phyloP scores from a whole-genome alignment of 2,329 filamentous ascomycete genomes.

The Epicoccum sorghinum region DNA sequence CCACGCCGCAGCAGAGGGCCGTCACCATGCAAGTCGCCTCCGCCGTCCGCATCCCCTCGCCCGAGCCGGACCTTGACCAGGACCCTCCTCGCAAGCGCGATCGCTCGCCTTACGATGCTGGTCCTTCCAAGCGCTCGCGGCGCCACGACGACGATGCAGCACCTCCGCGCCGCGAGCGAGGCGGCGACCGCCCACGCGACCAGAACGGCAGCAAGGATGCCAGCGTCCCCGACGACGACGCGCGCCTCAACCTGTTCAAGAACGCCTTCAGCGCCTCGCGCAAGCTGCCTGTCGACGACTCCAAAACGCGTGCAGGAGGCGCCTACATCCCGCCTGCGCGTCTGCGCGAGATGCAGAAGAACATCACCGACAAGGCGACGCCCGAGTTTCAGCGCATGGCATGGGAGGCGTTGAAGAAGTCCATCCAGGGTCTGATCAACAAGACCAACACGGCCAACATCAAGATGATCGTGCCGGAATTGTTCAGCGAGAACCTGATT shows the following conservation, averaged over 20 bases:
- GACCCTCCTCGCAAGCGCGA: constrained; percentile 60
- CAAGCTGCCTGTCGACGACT: constrained; percentile 92
- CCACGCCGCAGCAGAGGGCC: constrained; percentile 1
- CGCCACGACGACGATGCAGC: constrained; percentile 46
- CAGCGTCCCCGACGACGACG: constrained; percentile 38
- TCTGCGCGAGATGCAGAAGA: constrained; percentile 87
- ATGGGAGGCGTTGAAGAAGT: constrained; percentile 98
- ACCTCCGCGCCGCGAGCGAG: constrained; percentile 63
- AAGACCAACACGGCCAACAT: constrained; percentile 99
- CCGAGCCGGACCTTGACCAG: constrained; percentile 53
- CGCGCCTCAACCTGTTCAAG: constrained; percentile 45
- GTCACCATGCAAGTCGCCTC: constrained; percentile 46
- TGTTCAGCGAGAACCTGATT: constrained; percentile 93
- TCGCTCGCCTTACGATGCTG: constrained; percentile 54
- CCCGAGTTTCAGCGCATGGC: constrained; percentile 99
- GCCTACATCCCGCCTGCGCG: constrained; percentile 95
- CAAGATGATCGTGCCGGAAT: constrained; percentile 93
- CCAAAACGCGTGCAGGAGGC: constrained; percentile 87
- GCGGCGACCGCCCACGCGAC: constrained; percentile 68
- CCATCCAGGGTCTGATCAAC: constrained; percentile 98
- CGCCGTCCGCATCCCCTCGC: constrained; percentile 65
- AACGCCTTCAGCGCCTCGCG: constrained; percentile 53
- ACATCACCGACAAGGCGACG: constrained; percentile 94
- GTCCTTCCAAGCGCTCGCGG: constrained; percentile 47
- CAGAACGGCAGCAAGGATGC: constrained; percentile 16